Evolutionary conservation across 2,329 filamentous ascomycete species (phyloP), one percentile per base, ranked within the genome.

Genomic region (Trichoderma hamatum): DNA sequence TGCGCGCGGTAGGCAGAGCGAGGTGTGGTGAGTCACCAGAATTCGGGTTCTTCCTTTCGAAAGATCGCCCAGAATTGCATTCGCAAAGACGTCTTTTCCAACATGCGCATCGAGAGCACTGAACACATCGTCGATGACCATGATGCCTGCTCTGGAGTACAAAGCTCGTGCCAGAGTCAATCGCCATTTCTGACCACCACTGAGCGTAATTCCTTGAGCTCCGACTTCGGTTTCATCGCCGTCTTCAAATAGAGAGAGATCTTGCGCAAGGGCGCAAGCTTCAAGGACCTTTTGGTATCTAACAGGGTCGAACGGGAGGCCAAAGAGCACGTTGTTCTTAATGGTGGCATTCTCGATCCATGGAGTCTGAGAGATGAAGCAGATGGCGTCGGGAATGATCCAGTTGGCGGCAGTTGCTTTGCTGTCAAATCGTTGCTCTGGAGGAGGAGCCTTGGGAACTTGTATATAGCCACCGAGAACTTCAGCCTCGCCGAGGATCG

Each of bases 341-440:
- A 94, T 89, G 1, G 86, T 90, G 0, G 88, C 89, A 72, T 93
- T 93, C 74, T 93, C 90, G 62, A 94, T 91, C 91, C 91, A 94
- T 0, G 91, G 91, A 19, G 90, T 91, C 75, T 92, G 90, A 4
- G 89, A 64, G n/a, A 68, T 30, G 16, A 54, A 64, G 5, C 43
- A 63, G 10, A 68, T 46, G 13, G 67, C 51, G 10, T 43, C 52
- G 9, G 65, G 65, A 19, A 62, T n/a, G 2, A 67, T 62, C 65
- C 65, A 67, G 11, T 64, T 66, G 1, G 63, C 32, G 3, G 49
- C 51, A 7, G 56, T 70, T 3, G 43, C 24, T 32, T 49, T 63
- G 24, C 26, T 30, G 30, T 67, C 54, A 32, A 21, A 64, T n/a
- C 67, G 32, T 13, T 54, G 34, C 0, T 64, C 51, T 32, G 21